Evolutionary conservation across 2,329 filamentous ascomycete genomes (phyloP).

Genomic region (Arthrobotrys iridis): DNA sequence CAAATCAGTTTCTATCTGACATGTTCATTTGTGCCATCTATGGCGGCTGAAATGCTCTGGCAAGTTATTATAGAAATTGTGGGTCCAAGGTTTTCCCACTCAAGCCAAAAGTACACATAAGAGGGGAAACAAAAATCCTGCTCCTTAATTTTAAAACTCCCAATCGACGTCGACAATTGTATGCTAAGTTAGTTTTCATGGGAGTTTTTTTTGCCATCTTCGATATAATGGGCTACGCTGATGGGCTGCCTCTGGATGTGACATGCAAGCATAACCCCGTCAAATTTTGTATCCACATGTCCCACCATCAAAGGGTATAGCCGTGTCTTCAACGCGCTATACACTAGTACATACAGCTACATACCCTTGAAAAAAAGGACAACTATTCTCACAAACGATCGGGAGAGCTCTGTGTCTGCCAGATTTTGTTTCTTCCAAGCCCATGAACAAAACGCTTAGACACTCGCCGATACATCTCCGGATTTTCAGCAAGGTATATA

Average conservation of each 20-base stretch:
- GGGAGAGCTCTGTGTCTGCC: constrained; percentile 16
- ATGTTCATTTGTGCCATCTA: constrained; percentile 2
- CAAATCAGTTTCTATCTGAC: constrained; percentile 20
- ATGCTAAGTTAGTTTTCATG: not conserved
- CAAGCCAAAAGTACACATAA: not conserved
- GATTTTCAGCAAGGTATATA: constrained; percentile 42
- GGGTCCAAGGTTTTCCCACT: constrained; percentile 37
- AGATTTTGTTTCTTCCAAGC: not conserved
- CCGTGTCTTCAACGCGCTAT: constrained; percentile 22
- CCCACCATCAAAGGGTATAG: constrained; percentile 32
- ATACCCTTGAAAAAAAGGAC: constrained; percentile 26
- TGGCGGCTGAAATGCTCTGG: constrained; percentile 48
- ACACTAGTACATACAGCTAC: not conserved
- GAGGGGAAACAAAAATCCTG: constrained; percentile 4
- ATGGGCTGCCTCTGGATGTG: constrained; percentile 14
- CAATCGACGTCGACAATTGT: constrained; percentile 1
- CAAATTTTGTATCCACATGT: constrained; percentile 25
- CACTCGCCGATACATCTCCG: constrained; percentile 33
- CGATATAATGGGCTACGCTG: constrained; percentile 7
- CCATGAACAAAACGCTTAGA: not conserved
- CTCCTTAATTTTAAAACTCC: constrained; percentile 37
- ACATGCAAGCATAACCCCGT: constrained; percentile 43
- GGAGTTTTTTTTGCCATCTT: constrained; percentile 21
- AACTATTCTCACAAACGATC: constrained; percentile 15
- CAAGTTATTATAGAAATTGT: constrained; percentile 45